Evolutionary conservation across 2,329 filamentous ascomycete genomes (phyloP).

Genomic region (Aureobasidium sp.): DNA sequence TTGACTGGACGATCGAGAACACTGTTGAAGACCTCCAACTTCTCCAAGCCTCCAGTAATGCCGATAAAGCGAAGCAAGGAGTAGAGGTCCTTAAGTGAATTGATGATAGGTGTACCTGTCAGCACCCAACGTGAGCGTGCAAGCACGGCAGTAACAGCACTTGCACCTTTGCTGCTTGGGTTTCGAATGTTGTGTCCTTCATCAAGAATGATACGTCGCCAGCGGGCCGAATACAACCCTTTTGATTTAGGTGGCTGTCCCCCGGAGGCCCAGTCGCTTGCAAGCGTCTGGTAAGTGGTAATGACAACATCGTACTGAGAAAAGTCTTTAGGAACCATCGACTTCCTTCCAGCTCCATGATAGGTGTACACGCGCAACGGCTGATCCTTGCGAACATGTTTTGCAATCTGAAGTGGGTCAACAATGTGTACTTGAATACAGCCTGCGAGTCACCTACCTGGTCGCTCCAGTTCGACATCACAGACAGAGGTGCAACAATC

Average conservation of each 20-base stretch:
- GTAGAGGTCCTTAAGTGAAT: constrained; percentile 68
- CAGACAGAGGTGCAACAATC: constrained; percentile 73
- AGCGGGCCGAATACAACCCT: constrained; percentile 58
- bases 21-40: constrained; percentile 65
- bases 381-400: constrained; percentile 60
- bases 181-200: constrained; percentile 82
- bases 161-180: constrained; percentile 61
- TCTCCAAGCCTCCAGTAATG: constrained; percentile 68
- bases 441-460: constrained; percentile 37
- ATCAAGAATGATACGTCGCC: constrained; percentile 74
- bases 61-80: constrained; percentile 71
- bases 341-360: constrained; percentile 57
- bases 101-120: constrained; percentile 51
- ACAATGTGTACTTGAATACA: not conserved
- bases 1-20: constrained; percentile 63
- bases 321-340: constrained; percentile 50
- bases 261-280: constrained; percentile 50
- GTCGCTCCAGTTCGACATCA: constrained; percentile 85
- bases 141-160: constrained; percentile 59
- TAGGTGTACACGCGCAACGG: constrained; percentile 64
- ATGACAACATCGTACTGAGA: constrained; percentile 67
- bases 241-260: constrained; percentile 31
- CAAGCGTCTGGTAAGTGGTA: constrained; percentile 74
- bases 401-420: constrained; percentile 43
- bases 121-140: constrained; percentile 72